These are phyloP conservation scores for Papiliotrema terrestris DNA, from an alignment of 1,284 basidiomycete genomes.

Conservation along the genomic window DNA sequence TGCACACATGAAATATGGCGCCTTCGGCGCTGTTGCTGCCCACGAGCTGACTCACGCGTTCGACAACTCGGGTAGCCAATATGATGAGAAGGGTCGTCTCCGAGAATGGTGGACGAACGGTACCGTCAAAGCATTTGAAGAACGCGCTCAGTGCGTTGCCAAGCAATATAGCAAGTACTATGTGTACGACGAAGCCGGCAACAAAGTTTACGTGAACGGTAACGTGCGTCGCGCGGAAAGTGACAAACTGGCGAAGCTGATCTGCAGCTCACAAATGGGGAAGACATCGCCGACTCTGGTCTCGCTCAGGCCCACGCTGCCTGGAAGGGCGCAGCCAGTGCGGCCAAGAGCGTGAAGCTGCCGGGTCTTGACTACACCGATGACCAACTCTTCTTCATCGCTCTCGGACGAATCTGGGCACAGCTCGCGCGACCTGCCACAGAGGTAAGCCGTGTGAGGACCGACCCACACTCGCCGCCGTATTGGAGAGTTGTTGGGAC, in stretches of 20 bases:
- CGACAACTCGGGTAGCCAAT: slow-evolving; percentile 73
- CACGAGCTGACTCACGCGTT: slow-evolving; percentile 92
- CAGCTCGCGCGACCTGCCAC: slow-evolving; percentile 41
- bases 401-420: slow-evolving; percentile 57
- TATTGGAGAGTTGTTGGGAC: slow-evolving; percentile 78
- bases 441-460: slow-evolving; percentile 71
- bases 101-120: slow-evolving; percentile 73
- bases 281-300: slow-evolving; percentile 85
- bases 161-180: slow-evolving; percentile 83
- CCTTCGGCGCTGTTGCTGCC: slow-evolving; percentile 82
- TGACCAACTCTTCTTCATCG: slow-evolving; percentile 87
- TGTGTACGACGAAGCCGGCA: slow-evolving; percentile 78
- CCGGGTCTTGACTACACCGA: slow-evolving; percentile 76
- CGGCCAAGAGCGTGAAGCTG: slow-evolving; percentile 57
- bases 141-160: slow-evolving; percentile 80
- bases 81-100: slow-evolving; percentile 54
- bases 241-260: slow-evolving; percentile 8
- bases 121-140: slow-evolving; percentile 78
- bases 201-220: slow-evolving; percentile 78
- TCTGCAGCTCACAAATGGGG: slow-evolving; percentile 63
- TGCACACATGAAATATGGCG: slow-evolving; percentile 81
- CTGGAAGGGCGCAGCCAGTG: slow-evolving; percentile 68
- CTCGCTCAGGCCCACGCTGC: slow-evolving; percentile 82
- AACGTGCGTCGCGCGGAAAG: slow-evolving; percentile 49
- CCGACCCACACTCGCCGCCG: slow-evolving; percentile 82